These are phyloP conservation scores for Colletotrichum lentis DNA, from an alignment of 2,329 filamentous ascomycete genomes.

Conservation along the genomic window DNA sequence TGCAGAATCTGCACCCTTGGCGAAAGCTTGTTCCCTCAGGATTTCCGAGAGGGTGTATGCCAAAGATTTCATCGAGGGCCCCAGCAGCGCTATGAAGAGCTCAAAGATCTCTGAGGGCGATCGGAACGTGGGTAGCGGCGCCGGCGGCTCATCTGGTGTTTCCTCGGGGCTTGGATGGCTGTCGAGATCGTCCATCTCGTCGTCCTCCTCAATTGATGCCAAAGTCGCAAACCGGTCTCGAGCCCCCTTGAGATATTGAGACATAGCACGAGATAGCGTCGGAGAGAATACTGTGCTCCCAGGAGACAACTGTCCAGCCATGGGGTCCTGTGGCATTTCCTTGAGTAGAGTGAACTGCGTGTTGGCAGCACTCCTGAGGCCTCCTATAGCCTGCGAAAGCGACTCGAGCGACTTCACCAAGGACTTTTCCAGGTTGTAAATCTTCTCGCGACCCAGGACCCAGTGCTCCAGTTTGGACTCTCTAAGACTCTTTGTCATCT, in stretches of 20 bases:
- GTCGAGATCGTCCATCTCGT: slow-evolving; percentile 51
- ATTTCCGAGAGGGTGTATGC: slow-evolving; percentile 90
- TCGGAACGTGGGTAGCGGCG: slow-evolving; percentile 53
- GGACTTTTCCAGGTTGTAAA: slow-evolving; percentile 80
- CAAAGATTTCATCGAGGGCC: slow-evolving; percentile 96
- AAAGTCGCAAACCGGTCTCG: slow-evolving; percentile 58
- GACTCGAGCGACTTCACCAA: slow-evolving; percentile 86
- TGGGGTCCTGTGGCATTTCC: slow-evolving; percentile 58
- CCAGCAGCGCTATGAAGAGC: slow-evolving; percentile 85
- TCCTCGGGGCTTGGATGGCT: slow-evolving; percentile 56
- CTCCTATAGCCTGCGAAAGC: slow-evolving; percentile 87
- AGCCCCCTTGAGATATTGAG: slow-evolving; percentile 50
- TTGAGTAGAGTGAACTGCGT: slow-evolving; percentile 87
- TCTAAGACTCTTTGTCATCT: slow-evolving; percentile 78
- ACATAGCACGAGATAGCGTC: slow-evolving; percentile 42
- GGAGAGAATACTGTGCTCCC: slow-evolving; percentile 45
- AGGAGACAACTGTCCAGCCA: slow-evolving; percentile 46
- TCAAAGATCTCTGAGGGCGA: slow-evolving; percentile 87
- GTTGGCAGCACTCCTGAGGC: slow-evolving; percentile 85
- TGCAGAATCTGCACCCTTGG: slow-evolving; percentile 68
- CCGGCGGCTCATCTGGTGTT: slow-evolving; percentile 40
- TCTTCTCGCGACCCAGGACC: slow-evolving; percentile 77
- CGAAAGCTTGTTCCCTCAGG: slow-evolving; percentile 86
- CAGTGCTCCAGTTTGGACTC: slow-evolving; percentile 94
- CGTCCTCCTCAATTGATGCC: slow-evolving; percentile 70